phyloP scores from a whole-genome alignment of 2,329 filamentous ascomycete genomes.

The Botryosphaeria dothidea region DNA sequence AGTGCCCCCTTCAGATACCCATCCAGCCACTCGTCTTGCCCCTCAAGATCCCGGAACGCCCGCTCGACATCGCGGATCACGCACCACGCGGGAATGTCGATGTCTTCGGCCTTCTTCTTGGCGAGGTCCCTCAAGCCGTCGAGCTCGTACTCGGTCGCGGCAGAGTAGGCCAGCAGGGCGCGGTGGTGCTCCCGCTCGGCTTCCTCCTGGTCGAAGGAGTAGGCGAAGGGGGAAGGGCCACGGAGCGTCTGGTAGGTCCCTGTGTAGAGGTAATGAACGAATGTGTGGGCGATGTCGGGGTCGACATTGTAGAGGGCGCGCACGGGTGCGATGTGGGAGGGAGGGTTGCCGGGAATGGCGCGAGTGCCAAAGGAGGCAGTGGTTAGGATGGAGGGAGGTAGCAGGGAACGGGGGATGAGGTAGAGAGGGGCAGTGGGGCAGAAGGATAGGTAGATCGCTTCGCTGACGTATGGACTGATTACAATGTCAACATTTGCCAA shows the following conservation, averaged over 20 bases:
- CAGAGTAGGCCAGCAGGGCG: constrained; percentile 22
- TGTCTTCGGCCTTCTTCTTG: constrained; percentile 17
- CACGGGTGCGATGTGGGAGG: constrained; percentile 15
- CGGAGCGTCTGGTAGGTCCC: constrained; percentile 30
- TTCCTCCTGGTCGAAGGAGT: not conserved
- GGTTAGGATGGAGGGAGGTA: constrained; percentile 21
- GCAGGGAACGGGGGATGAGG: not conserved
- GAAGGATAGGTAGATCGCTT: not conserved
- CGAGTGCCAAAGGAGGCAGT: constrained; percentile 16
- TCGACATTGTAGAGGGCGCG: not conserved
- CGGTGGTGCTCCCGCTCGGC: constrained; percentile 22
- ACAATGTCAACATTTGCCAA: not conserved
- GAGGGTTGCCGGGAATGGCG: constrained; percentile 29
- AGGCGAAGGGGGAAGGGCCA: not conserved
- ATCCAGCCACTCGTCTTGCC: not conserved
- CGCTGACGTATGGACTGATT: not conserved
- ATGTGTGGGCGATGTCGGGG: not conserved
- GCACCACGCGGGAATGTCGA: not conserved
- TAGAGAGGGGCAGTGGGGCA: not conserved
- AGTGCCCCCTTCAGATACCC: not conserved
- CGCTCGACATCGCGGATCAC: not conserved
- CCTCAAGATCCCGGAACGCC: not conserved
- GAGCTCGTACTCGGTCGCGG: constrained; percentile 22
- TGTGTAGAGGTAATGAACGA: constrained; percentile 31
- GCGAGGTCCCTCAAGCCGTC: constrained; percentile 22